Base-by-base conservation (phyloP, 805 yeast genomes). In the Spencermartinsiella europaea region DNA sequence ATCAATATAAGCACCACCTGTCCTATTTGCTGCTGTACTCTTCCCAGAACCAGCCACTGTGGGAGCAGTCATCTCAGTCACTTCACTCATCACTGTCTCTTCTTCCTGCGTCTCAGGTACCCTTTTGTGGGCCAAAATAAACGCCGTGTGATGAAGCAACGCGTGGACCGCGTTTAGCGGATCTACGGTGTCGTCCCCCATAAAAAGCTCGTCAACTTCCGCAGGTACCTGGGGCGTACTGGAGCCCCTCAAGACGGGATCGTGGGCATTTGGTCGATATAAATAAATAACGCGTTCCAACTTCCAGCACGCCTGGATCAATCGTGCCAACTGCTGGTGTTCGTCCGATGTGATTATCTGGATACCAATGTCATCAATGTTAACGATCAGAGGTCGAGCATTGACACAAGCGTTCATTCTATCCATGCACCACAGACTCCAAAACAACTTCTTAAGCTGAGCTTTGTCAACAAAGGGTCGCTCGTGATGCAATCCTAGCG, bases 371-470 rank as follows among this genome's bases (percentile, higher is more conserved):
- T 72, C 75, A 22, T 65, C 68, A 21, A 65, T 56, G 37, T 67
- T 61, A 44, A 70, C 56, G n/a, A 65, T 58, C 33, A 69, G 56
- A 1, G 71, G 69, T 15, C 72, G 58, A 4, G 72, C 69, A 47
- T 68, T 69, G 21, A 68, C 66, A 44, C 69, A 55, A 4, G 72
- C 63, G 33, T 64, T 66, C 42, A 68, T 62, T 33, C 73, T 49
- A 49, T 69, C 73, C 51, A 69, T 56, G 35, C 72, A 61, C 60
- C 69, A 67, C 15, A 69, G 43, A 36, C 67, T 54, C 74, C 74
- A 70, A 71, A 71, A 69, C 5, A 65, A 50, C 25, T 55, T 58
- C 14, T 58, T 52, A 33, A 65, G 53, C 19, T 60, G 58, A 14
- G 53, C 54, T 38, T 60, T 60, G 37, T 61, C 66, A 7, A 63